phyloP scores from a whole-genome alignment of 1,284 basidiomycete species.

The Ceratobasidium sp. region DNA sequence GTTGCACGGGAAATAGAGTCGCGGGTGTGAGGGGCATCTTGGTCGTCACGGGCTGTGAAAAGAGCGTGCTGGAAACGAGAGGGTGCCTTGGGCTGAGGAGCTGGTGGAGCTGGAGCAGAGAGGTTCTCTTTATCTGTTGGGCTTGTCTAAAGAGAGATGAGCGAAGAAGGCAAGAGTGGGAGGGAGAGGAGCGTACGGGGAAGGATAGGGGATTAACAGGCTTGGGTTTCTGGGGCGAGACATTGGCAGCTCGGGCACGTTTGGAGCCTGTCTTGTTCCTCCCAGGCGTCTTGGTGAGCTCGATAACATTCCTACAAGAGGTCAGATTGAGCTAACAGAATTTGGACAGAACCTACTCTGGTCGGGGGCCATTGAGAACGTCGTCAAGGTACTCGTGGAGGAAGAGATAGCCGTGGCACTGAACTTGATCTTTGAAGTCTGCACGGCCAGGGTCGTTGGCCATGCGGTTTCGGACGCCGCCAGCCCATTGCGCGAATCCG shows the following conservation, averaged over 20 bases:
- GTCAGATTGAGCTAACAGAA: not conserved
- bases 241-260: conserved; percentile 63
- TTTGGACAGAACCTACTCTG: conserved; percentile 64
- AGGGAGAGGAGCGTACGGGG: conserved; percentile 61
- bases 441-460: conserved; percentile 77
- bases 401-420: conserved; percentile 79
- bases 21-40: conserved; percentile 31
- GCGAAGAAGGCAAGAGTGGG: conserved; percentile 22
- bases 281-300: conserved; percentile 85
- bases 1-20: conserved; percentile 42
- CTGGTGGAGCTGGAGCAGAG: conserved; percentile 53
- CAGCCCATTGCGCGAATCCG: conserved; percentile 66
- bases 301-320: conserved; percentile 71
- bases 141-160: conserved; percentile 15
- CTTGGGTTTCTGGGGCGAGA: conserved; percentile 53
- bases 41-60: conserved; percentile 19
- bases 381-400: conserved; percentile 81
- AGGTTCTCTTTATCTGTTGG: conserved; percentile 60
- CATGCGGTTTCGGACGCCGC: conserved; percentile 75
- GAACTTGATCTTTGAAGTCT: conserved; percentile 77
- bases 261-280: conserved; percentile 71
- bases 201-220: conserved; percentile 62
- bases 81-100: conserved; percentile 55
- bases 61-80: conserved; percentile 55
- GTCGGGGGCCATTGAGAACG: conserved; percentile 72